Evolutionary conservation across 805 yeast genomes (phyloP), one percentile per base, ranked within the genome.

Genomic region (Starmerella davenportii): DNA sequence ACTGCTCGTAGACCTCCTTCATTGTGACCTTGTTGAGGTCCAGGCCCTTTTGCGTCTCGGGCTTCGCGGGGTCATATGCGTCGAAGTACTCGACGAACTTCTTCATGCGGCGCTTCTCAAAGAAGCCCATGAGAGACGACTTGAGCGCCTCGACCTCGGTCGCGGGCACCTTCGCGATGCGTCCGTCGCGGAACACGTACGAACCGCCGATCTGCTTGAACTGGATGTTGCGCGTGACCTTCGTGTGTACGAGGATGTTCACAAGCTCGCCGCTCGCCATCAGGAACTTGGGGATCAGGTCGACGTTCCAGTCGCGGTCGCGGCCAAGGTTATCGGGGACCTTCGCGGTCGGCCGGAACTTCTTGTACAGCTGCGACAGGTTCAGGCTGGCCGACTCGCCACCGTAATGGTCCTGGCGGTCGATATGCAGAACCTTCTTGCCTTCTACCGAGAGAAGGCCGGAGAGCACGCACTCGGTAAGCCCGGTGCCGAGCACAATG

Each of bases 191-290:
- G 63, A 80, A 85, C 30, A 90, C 98, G 57, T 78, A 90, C 20
- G 93, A 79, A 5, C 96, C 96, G n/a, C 84, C 74, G 43, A 90
- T 79, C 62, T 84, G 95, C 61, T 87, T 87, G 65, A 90, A 90
- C 57, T 90, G 96, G 53, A 90, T 76, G 60, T 87, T 87, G 48
- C 94, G 68, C 21, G 96, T 87, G 41, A 90, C 98, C 52, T 87
- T 87, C 19, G 98, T 90, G 58, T 87, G 95, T 27, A 81, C 84
- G 49, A 90, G 70, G 50, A 90, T 90, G 58, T 87, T 87, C 46
- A 95, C 90, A 59, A 90, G 71, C 57, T 87, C 98, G 31, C 98
- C 98, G 55, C 84, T 81, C 39, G 95, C 85, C 98, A 90, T 90
- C 50, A 90, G 65, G 51, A 90, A 85, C 62, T 90, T 90, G 33